These are phyloP conservation scores for Claviceps sorghi DNA, from an alignment of 2,329 filamentous ascomycete genomes.

Conservation along the genomic window DNA sequence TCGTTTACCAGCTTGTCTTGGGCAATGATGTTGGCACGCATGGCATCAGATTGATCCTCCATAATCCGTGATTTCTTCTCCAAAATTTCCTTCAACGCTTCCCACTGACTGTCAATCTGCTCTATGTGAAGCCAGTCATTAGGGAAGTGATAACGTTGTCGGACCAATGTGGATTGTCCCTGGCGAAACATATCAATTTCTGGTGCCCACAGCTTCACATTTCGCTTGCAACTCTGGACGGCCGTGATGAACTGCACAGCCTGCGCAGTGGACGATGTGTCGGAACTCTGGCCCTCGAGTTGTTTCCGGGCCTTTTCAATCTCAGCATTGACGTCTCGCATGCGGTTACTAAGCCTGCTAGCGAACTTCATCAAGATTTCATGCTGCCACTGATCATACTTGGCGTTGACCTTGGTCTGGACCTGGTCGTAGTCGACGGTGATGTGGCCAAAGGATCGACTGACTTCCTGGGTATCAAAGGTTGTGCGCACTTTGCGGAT, in stretches of 20 bases:
- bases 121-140: conserved; percentile 91
- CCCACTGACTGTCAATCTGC: conserved; percentile 94
- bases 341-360: conserved; percentile 69
- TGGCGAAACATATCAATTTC: conserved; percentile 94
- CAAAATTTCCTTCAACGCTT: conserved; percentile 80
- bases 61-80: conserved; percentile 89
- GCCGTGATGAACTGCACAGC: conserved; percentile 97
- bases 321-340: conserved; percentile 84
- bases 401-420: conserved; percentile 95
- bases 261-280: conserved; percentile 89
- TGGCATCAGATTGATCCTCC: conserved; percentile 85
- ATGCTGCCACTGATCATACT: conserved; percentile 99
- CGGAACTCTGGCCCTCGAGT: conserved; percentile 79
- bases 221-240: conserved; percentile 89
- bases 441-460: conserved; percentile 81
- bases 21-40: conserved; percentile 85
- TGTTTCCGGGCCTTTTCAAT: conserved; percentile 82
- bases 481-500: conserved; percentile 90
- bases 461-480: conserved; percentile 93
- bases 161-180: conserved; percentile 79
- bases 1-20: conserved; percentile 85
- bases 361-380: conserved; percentile 94
- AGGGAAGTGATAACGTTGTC: conserved; percentile 88
- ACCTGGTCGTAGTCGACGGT: conserved; percentile 97
- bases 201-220: conserved; percentile 85